phyloP scores from a whole-genome alignment of 1,284 basidiomycete species.

The Apiotrichum porosum region DNA sequence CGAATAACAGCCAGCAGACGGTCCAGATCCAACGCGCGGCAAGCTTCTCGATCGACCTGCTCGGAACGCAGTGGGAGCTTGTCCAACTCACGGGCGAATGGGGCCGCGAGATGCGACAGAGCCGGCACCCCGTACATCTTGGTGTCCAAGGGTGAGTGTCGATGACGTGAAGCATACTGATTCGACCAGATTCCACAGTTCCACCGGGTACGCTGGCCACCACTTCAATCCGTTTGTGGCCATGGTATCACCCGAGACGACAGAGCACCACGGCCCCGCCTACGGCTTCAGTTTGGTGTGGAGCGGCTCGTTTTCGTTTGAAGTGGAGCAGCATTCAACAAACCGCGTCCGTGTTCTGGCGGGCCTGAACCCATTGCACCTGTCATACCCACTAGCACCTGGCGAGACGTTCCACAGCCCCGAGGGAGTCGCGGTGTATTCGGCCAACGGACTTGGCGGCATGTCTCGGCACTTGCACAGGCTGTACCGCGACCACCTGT shows the following conservation, averaged over 20 bases:
- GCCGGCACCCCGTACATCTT: constrained; percentile 16
- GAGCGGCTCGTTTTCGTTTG: constrained; percentile 22
- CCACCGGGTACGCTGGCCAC: constrained; percentile 30
- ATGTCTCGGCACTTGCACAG: constrained; percentile 26
- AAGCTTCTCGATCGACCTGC: constrained; percentile 25
- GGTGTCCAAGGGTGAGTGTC: constrained; percentile 34
- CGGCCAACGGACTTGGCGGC: constrained; percentile 23
- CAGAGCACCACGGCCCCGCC: constrained; percentile 21
- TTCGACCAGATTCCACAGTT: constrained; percentile 26
- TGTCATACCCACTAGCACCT: constrained; percentile 18
- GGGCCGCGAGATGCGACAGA: constrained; percentile 20
- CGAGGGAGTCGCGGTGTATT: constrained; percentile 28
- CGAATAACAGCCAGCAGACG: constrained; percentile 15
- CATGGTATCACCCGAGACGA: constrained; percentile 18
- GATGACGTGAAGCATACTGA: no score
- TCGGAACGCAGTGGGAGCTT: constrained; percentile 22
- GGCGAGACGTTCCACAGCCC: constrained; percentile 29
- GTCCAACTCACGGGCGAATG: constrained; percentile 28
- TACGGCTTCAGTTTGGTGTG: constrained; percentile 32
- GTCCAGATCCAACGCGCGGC: constrained; percentile 22
- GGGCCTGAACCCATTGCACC: constrained; percentile 32
- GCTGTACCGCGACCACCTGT: constrained; percentile 29
- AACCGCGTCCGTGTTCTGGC: constrained; percentile 19
- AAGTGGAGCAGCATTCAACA: constrained; percentile 21
- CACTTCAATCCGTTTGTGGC: constrained; percentile 32